Base-by-base conservation (phyloP, 192 early-diverging fungal species). In the Coemansia sp. region DNA sequence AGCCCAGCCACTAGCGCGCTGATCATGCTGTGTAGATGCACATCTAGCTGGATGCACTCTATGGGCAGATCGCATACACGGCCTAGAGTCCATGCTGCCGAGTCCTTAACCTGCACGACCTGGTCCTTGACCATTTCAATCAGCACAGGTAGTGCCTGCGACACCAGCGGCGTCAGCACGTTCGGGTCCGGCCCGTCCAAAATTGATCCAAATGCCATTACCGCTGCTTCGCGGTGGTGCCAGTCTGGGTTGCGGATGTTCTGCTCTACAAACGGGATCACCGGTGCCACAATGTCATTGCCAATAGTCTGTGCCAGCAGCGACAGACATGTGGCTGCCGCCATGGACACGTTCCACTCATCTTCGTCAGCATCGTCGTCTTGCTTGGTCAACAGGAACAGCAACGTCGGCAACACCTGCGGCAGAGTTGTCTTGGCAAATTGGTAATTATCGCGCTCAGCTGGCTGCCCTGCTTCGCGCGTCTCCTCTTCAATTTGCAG, bases 341-440 rank as follows among this genome's bases (percentile, higher is more conserved):
- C 95, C 98, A 99, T 99, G 5, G 93, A 88, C 43, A 94, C 86
- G 73, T 92, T 98, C 96, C 96, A 99, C 76, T 98, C 96, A 72
- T 99, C 98, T 62, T 97, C 98, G 66, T 98, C 98, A 17, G 95
- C 94, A 45, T 98, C 95, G 70, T 97, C 96, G 41, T 98, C 96
- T 85, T 88, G 94, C 81, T 94, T 94, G 54, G 98, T 96, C 81
- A 99, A 84, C 49, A 98, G 69, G 67, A 82, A 90, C 32, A 97
- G 79, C 32, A 99, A 82, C 17, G 92, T 90, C 15, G 93, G 91
- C 12, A 94, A 79, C 59, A 97, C 88, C 63, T 96, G 89, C n/a
- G 80, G 66, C 15, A 91, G 84, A 58, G 90, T 88, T 7, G 80
- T 81, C 68, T 84, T 83, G 49, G 92, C 92, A 87, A 98, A 97